Percentiles rank a stretch among this genome's conserved stretches.
These are phyloP conservation scores for Taphrina deformans DNA, from an alignment of 1,139 yeast species.

Conservation along the genomic window DNA sequence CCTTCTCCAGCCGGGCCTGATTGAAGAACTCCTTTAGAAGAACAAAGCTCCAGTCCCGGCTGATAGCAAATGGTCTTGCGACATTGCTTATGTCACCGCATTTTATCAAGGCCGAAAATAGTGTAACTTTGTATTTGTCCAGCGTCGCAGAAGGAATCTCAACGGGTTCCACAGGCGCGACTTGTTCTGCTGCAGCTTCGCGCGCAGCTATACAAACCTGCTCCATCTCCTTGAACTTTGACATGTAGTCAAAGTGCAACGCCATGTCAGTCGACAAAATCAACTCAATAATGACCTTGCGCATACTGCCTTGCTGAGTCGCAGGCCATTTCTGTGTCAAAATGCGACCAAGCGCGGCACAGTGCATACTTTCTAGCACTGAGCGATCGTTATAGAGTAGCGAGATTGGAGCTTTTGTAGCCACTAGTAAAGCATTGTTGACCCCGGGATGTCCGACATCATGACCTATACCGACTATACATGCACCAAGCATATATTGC, in stretches of 20 bases:
- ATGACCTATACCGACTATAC: constrained; percentile 88
- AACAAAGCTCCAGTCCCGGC: constrained; percentile 83
- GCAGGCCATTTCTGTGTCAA: constrained; percentile 65
- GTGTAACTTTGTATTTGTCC: constrained; percentile 47
- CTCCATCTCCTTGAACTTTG: constrained; percentile 43
- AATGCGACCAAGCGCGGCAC: constrained; percentile 65
- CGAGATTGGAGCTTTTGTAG: constrained; percentile 66
- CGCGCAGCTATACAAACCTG: background rate
- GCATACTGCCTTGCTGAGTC: constrained; percentile 44
- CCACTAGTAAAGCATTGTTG: constrained; percentile 70
- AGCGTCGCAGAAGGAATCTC: constrained; percentile 5
- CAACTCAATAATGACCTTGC: constrained; percentile 44
- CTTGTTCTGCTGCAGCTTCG: constrained; percentile 38
- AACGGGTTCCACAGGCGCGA: constrained; percentile 24
- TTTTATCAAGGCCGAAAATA: constrained; percentile 71
- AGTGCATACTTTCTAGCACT: constrained; percentile 80
- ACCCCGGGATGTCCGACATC: constrained; percentile 97
- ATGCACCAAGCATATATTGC: constrained; percentile 57
- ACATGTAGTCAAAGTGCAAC: constrained; percentile 73
- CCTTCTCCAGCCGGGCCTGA: constrained; percentile 56
- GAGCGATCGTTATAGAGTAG: constrained; percentile 62
- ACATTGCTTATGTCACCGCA: constrained; percentile 95
- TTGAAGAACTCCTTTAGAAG: constrained; percentile 76
- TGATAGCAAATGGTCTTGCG: constrained; percentile 70
- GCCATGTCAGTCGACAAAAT: constrained; percentile 95